A percentile compares a stretch with the other conserved stretches of the same genome.
Conservation (phyloP, 2,329 filamentous ascomycete genomes). For the Epichloe sibirici region DNA sequence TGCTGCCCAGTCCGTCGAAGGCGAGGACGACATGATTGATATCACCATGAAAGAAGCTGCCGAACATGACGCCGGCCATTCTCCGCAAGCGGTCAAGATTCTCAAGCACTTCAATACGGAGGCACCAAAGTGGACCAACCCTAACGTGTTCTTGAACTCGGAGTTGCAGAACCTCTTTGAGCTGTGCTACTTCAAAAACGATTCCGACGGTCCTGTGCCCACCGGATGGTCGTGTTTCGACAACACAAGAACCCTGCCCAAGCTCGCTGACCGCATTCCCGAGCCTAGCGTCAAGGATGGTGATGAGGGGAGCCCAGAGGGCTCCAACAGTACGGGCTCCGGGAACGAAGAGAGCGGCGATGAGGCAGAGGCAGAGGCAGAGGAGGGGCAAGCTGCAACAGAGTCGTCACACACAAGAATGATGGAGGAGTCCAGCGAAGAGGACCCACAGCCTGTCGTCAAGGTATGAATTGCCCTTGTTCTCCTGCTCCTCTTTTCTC, state of each 20-base stretch:
- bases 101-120: constrained; percentile 36
- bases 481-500: background rate
- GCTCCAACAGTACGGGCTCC: constrained; percentile 34
- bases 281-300: constrained; percentile 30
- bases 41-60: constrained; percentile 67
- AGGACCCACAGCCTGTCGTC: constrained; percentile 25
- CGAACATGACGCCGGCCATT: constrained; percentile 7
- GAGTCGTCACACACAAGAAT: constrained; percentile 36
- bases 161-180: constrained; percentile 64
- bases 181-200: constrained; percentile 51
- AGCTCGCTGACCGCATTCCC: constrained; percentile 33
- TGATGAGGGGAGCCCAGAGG: constrained; percentile 35
- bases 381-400: constrained; percentile 26
- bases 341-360: constrained; percentile 39
- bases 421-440: constrained; percentile 46
- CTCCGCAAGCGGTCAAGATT: constrained; percentile 14
- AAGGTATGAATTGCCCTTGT: constrained; percentile 13
- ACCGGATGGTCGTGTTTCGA: constrained; percentile 56
- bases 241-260: constrained; percentile 45
- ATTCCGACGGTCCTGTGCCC: constrained; percentile 46
- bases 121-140: constrained; percentile 41
- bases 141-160: constrained; percentile 45
- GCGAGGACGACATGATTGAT: constrained; percentile 84
- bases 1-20: constrained; percentile 66
- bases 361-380: constrained; percentile 35